phyloP scores from a whole-genome alignment of 73 alveolate genomes.

The Durusdinium trenchii region DNA sequence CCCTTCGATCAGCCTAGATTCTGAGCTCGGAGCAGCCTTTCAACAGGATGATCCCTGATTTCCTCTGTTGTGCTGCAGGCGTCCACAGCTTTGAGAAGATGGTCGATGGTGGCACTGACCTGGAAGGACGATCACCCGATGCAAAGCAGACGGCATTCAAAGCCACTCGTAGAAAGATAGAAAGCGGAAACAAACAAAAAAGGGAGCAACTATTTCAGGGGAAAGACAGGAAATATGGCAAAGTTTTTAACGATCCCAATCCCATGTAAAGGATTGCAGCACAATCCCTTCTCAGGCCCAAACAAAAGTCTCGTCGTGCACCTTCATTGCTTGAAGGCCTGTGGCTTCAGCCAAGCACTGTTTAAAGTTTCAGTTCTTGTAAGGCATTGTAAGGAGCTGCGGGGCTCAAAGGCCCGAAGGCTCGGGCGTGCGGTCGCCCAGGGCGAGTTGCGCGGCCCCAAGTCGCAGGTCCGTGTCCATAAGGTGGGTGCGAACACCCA shows the following conservation, averaged over 20 bases:
- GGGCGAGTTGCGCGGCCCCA: too few species aligned
- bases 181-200: not conserved
- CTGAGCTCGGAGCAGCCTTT: slow-evolving; percentile 13
- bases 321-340: slow-evolving; percentile 76
- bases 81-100: slow-evolving; percentile 49
- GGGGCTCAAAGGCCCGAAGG: too few species aligned
- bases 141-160: not conserved
- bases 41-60: slow-evolving; percentile 46
- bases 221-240: not conserved
- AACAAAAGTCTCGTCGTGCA: slow-evolving; percentile 58
- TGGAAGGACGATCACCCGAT: not conserved
- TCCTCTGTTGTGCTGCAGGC: slow-evolving; percentile 79
- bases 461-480: too few species aligned
- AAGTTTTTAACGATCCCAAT: too few species aligned
- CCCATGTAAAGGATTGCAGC: too few species aligned
- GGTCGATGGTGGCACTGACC: slow-evolving; percentile 83
- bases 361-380: too few species aligned
- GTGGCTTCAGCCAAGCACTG: not conserved
- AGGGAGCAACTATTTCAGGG: not conserved
- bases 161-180: not conserved
- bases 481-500: too few species aligned
- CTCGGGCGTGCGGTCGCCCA: too few species aligned
- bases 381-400: too few species aligned
- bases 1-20: not conserved
- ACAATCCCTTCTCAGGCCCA: not conserved